Evolutionary conservation across 495 filamentous ascomycete genomes (phyloP), one percentile per base, ranked within the genome.

Genomic region (Margaritispora aquatica): DNA sequence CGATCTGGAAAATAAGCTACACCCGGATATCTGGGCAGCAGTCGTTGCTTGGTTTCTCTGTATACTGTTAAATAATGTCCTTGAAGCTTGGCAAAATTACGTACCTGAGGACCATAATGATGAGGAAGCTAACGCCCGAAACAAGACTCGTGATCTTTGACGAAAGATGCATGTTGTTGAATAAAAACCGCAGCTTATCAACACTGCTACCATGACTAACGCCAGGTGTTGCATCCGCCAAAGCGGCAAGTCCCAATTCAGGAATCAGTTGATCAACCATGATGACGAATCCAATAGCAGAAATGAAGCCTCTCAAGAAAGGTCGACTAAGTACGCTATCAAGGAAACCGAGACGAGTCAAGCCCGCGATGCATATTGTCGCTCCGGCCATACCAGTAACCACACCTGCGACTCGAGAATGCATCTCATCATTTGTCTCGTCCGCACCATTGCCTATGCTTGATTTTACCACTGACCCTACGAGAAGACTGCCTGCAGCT

Each of bases 261-360:
- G 92, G 90, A 38, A 97, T 88, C 50, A 96, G 74, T 71, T 99
- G 94, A 70, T 97, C 94, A 26, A 97, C 89, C 48, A 95, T 80
- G 68, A 99, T 97, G 49, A 97, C 92, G 47, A 96, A 88, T 31
- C 94, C 94, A 69, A 99, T 90, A 29, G 95, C 93, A 51, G 87
- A 92, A 71, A 99, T 97, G 71, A 99, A 99, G 1, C 94, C 94
- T 55, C 94, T 77, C 26, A 97, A 73, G 62, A 99, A 96, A 0
- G 94, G 95, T 26, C 92, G 78, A 62, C 90, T 96, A 55, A 99
- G 78, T 44, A 99, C 92, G 68, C 88, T 95, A 68, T 99, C 94
- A 60, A 99, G 68, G 63, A 97, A 99, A 0, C 94, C 94, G n/a
- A 99, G 74, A 9, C 94, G 80, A 27, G 85, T 85, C 2, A 95